Percentiles rank a stretch among this genome's conserved stretches.
Evolutionary conservation across 805 yeast genomes (phyloP).

Genomic region (Saccharomycopsis babjevae): DNA sequence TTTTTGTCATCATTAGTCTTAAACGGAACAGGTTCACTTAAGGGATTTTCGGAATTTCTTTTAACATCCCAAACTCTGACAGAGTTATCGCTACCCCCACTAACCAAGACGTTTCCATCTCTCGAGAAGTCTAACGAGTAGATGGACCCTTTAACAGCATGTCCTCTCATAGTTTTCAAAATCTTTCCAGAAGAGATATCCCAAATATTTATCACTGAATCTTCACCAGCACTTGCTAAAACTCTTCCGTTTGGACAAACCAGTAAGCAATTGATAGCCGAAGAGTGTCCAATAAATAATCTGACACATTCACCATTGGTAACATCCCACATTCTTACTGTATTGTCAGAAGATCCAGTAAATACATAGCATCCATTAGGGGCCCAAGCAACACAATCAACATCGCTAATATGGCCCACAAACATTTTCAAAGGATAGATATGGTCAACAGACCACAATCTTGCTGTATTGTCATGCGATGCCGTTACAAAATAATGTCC

Average conservation of each 20-base stretch:
- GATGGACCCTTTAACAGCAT: conserved; percentile 68
- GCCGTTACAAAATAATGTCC: conserved; percentile 99
- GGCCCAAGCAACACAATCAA: conserved; percentile 89
- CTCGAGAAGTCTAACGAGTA: conserved; percentile 75
- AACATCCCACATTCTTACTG: conserved; percentile 97
- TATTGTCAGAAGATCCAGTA: conserved; percentile 92
- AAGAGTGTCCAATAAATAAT: conserved; percentile 84
- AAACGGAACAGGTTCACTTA: conserved; percentile 67
- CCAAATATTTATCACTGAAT: conserved; percentile 81
- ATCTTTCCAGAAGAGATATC: conserved; percentile 88
- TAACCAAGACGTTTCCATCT: conserved; percentile 82
- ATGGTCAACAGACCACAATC: conserved; percentile 97
- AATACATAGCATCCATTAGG: conserved; percentile 92
- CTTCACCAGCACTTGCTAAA: conserved; percentile 94
- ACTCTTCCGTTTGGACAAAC: conserved; percentile 96
- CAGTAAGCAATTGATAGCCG: conserved; percentile 76
- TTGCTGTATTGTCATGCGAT: conserved; percentile 94
- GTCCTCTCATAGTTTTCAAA: conserved; percentile 88
- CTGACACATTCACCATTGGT: conserved; percentile 82
- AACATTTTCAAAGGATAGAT: conserved; percentile 90
- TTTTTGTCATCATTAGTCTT: conserved; percentile 10
- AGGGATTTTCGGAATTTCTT: conserved; percentile 70
- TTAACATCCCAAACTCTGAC: conserved; percentile 96
- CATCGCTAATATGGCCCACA: conserved; percentile 96
- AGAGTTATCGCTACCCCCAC: conserved; percentile 87